Conservation (phyloP, 257 asterid species). For the Solanum pimpinellifolium region DNA sequence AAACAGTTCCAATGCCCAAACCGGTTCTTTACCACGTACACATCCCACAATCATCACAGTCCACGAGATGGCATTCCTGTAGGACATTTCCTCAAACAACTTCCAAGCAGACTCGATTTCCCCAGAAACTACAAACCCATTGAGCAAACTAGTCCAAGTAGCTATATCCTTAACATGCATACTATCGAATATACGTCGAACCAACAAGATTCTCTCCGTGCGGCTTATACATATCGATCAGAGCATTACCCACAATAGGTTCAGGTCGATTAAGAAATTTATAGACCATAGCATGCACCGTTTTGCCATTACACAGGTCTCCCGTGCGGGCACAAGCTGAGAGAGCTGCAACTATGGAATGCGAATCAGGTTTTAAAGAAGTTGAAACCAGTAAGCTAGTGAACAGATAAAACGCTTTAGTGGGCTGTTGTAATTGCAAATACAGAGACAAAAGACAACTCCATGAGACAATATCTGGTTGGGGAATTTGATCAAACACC, state of each 20-base stretch:
- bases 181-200: slow-evolving; percentile 32
- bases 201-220: slow-evolving; percentile 23
- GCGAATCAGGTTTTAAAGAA: slow-evolving; percentile 43
- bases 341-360: slow-evolving; percentile 52
- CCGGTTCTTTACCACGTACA: slow-evolving; percentile 38
- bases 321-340: slow-evolving; percentile 51
- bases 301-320: slow-evolving; percentile 34
- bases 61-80: slow-evolving; percentile 65
- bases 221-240: slow-evolving; percentile 67
- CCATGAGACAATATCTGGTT: slow-evolving; percentile 57
- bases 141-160: slow-evolving; percentile 71
- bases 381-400: slow-evolving; percentile 16
- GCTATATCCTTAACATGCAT: slow-evolving; percentile 40
- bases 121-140: slow-evolving; percentile 38
- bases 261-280: slow-evolving; percentile 26
- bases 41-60: slow-evolving; percentile 73
- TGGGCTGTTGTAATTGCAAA: slow-evolving; percentile 42
- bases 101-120: slow-evolving; percentile 38
- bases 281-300: slow-evolving; percentile 50
- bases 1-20: slow-evolving; percentile 48
- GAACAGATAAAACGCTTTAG: slow-evolving; percentile 29
- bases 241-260: slow-evolving; percentile 42
- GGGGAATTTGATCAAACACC: slow-evolving; percentile 36
- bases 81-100: slow-evolving; percentile 58
- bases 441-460: slow-evolving; percentile 48